Evolutionary conservation across 2,329 filamentous ascomycete species (phyloP), one percentile per base, ranked within the genome.

Genomic region (Lomentospora prolificans): DNA sequence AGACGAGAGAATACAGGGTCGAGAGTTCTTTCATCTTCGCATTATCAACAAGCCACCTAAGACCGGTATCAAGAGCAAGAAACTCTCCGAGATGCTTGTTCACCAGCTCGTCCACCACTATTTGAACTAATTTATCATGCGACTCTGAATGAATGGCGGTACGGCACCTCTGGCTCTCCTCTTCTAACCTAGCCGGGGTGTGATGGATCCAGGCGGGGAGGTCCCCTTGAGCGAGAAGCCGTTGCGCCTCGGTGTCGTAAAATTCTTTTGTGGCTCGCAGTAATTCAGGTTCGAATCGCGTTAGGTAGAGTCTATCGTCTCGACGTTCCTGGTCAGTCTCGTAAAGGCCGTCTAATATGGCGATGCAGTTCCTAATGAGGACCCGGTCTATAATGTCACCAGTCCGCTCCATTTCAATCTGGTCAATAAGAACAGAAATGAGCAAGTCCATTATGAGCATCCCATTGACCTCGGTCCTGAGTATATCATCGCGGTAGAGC

Each of bases 41-140:
- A 63, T 96, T 91, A 68, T 96, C 89, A 52, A 97, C 84, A 92
- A 99, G 97, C 65, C 84, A 84, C 60, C 81, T 84, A 44, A 96
- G 79, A 0, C 94, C 94, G 59, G 86, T 96, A 63, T 96, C 90
- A 70, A 96, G 83, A 51, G 85, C 82, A 58, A 97, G 79, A 55
- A 99, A 86, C 14, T 95, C 90, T 22, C 81, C 75, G 57, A 97
- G 81, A 61, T 94, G 88, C 48, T 82, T 79, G 44, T 77, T 75
- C 51, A 99, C 91, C 54, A 99, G 73, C 66, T 92, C 83, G 33
- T 86, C 73, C 60, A 97, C 90, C 2, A 99, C 81, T 0, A 96
- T 86, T 3, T 75, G 72, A 22, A 84, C 79, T 22, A 96, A 88
- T 65, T 88, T 92, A 0, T 75, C 68, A n/a, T 82, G 77, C 0